These are phyloP conservation scores for Histomonas meleagridis DNA, from an alignment of 208 protist genomes.

Conservation along the genomic window DNA sequence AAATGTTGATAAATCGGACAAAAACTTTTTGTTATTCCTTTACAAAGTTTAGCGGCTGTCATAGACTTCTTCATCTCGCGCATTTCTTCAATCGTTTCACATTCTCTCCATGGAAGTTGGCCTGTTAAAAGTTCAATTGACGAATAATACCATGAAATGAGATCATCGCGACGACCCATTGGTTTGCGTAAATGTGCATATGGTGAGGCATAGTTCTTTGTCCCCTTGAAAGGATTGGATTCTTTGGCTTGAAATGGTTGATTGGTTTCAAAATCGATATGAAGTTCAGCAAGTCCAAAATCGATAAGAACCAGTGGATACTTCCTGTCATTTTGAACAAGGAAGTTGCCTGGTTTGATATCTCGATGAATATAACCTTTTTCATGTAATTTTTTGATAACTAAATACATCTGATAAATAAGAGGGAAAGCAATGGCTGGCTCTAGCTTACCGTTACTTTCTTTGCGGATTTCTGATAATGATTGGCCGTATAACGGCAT, in stretches of 20 bases:
- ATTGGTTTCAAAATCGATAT: background rate
- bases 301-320: background rate
- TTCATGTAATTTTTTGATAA: background rate
- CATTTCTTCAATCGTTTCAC: too few relatives aligned
- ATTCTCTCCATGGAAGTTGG: background rate
- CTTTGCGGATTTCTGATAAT: too few relatives aligned
- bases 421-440: too few relatives aligned
- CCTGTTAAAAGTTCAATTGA: background rate
- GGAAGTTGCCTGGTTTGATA: background rate
- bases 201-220: slow-evolving; percentile 1
- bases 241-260: background rate
- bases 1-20: too few relatives aligned
- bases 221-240: background rate
- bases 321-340: background rate
- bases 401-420: background rate
- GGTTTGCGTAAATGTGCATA: background rate
- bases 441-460: too few relatives aligned
- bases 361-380: background rate
- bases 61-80: too few relatives aligned
- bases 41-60: too few relatives aligned
- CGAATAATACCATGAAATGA: background rate
- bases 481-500: too few relatives aligned
- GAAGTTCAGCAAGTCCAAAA: background rate
- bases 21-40: too few relatives aligned
- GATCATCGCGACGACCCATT: background rate